These are phyloP conservation scores for Ophiostoma pallidulum DNA, from an alignment of 2,329 filamentous ascomycete species.

Conservation along the genomic window DNA sequence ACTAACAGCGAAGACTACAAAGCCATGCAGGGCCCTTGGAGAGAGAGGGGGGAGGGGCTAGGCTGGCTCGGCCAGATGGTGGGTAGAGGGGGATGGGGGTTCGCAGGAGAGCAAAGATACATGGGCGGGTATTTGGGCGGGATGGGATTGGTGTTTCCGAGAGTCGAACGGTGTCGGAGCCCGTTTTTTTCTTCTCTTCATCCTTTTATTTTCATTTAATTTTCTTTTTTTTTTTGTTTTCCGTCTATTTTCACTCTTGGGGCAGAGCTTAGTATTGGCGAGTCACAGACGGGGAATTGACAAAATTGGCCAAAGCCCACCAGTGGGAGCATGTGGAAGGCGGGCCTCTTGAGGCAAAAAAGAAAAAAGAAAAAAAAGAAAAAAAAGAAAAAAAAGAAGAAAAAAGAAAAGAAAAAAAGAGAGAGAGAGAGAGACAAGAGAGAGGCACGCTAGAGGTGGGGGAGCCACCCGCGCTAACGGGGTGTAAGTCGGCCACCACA, in stretches of 20 bases:
- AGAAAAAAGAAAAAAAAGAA: background rate
- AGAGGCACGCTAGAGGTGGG: slow-evolving; percentile 12
- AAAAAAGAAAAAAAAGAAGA: background rate
- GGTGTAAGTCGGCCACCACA: slow-evolving; percentile 1
- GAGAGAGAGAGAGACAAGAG: slow-evolving; percentile 3
- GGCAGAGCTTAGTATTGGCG: slow-evolving; percentile 13
- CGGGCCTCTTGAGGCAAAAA: background rate
- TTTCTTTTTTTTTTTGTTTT: slow-evolving; percentile 3
- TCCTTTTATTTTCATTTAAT: too few relatives aligned
- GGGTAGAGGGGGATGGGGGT: slow-evolving; percentile 6
- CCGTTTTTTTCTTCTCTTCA: slow-evolving; percentile 4
- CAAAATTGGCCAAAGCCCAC: slow-evolving; percentile 9
- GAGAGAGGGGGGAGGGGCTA: background rate
- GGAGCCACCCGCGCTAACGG: slow-evolving; percentile 7
- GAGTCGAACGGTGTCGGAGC: slow-evolving; percentile 17
- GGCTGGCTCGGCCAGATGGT: slow-evolving; percentile 1
- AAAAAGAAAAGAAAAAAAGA: background rate
- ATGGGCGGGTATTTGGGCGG: slow-evolving; percentile 8
- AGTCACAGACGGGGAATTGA: slow-evolving; percentile 19
- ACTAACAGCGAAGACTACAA: too few relatives aligned
- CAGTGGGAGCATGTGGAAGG: background rate
- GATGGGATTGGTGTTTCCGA: slow-evolving; percentile 8
- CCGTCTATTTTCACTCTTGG: background rate
- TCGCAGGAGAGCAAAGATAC: slow-evolving; percentile 1
- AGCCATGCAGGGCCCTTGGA: too few relatives aligned